Evolutionary conservation across 2,329 filamentous ascomycete species (phyloP), one percentile per base, ranked within the genome.

Genomic region (Neonectria ditissima): DNA sequence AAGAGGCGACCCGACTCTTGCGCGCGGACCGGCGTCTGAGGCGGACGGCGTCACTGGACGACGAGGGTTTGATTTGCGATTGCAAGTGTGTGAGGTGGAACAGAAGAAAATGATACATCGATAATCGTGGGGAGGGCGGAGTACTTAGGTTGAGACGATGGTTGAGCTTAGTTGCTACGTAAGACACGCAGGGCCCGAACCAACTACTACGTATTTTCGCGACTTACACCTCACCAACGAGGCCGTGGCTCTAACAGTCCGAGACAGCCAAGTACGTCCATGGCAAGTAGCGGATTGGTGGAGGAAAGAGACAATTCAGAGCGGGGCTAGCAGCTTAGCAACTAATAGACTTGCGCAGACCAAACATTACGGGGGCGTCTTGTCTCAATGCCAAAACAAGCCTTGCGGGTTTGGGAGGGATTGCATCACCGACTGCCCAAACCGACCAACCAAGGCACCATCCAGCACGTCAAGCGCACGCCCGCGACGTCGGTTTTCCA

Each of bases 61-160:
- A 39, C 50, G 41, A 48, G 50, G 57, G 57, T 54, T 55, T 60
- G 57, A 60, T 60, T 60, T 60, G 57, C 57, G 8, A 43, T 20
- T 60, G 50, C 57, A 60, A 28, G 47, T 55, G 50, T 48, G 14
- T 47, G 28, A 55, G 39, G 30, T 50, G 56, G 56, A 43, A 37
- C 22, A 9, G 16, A 5, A 39, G 32, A 62, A 55, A 45, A 24
- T 63, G 60, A 63, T 16, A 43, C 30, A 59, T 63, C 60, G 43
- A 34, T 59, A 43, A 59, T 63, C 54, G 48, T 34, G 54, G 60
- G 24, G 24, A 26, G 54, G 32, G 48, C 47, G 24, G 11, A 18
- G 32, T 39, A 41, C 30, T 63, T 48, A 34, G 41, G 41, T 48
- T 59, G 54, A 48, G 41, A 53, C 48, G 54, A 26, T 13, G 20